Percentiles rank a stretch among this genome's conserved stretches.
Evolutionary conservation across 1,139 yeast genomes (phyloP).

Genomic region (Geotrichum histeridarum): DNA sequence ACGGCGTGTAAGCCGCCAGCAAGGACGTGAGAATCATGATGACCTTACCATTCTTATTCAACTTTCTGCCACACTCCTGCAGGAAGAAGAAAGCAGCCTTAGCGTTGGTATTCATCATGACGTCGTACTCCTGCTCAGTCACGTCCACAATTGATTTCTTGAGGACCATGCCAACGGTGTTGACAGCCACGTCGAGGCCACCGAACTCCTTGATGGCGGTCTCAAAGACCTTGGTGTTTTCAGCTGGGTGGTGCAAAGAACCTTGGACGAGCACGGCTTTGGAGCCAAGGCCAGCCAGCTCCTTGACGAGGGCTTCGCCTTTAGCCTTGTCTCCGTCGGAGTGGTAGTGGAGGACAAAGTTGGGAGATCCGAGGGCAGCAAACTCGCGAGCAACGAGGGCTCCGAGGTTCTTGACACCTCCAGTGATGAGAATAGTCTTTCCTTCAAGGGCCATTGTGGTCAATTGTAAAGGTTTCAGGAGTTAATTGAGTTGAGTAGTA

Average conservation of each 20-base stretch:
- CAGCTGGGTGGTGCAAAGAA: constrained; percentile 43
- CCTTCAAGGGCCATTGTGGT: constrained; percentile 32
- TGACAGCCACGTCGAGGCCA: constrained; percentile 56
- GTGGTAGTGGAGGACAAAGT: constrained; percentile 55
- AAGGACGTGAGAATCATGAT: constrained; percentile 58
- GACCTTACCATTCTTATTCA: constrained; percentile 52
- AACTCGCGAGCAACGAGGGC: constrained; percentile 53
- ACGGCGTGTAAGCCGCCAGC: constrained; percentile 60
- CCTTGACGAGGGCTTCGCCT: constrained; percentile 43
- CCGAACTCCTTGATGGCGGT: constrained; percentile 45
- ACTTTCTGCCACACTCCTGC: constrained; percentile 50
- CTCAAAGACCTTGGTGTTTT: constrained; percentile 44
- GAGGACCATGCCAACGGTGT: constrained; percentile 62
- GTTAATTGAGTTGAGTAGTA: not conserved
- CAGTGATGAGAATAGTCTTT: constrained; percentile 55
- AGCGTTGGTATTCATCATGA: constrained; percentile 51
- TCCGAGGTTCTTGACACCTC: constrained; percentile 65
- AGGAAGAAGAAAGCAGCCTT: constrained; percentile 59
- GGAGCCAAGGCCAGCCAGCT: constrained; percentile 39
- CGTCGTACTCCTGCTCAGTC: constrained; percentile 51
- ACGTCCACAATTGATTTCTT: constrained; percentile 53
- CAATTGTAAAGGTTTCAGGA: not conserved
- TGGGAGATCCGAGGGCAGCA: constrained; percentile 49
- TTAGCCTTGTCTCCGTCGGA: constrained; percentile 40
- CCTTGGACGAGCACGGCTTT: constrained; percentile 47